Evolutionary conservation across 2,329 filamentous ascomycete genomes (phyloP).

Genomic region (Penicillium vulpinum): DNA sequence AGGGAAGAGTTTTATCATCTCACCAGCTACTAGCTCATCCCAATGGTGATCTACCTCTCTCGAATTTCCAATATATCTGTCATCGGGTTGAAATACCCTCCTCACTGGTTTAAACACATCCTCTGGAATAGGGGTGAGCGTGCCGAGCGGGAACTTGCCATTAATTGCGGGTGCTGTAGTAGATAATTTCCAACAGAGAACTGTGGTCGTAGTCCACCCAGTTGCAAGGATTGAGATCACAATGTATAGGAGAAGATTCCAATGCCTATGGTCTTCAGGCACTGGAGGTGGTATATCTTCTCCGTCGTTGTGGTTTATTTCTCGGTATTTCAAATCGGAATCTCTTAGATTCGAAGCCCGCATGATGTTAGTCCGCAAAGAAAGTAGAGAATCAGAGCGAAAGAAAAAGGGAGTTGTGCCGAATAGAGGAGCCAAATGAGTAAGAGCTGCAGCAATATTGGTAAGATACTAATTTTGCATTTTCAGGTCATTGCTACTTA

Average conservation of each 20-base stretch:
- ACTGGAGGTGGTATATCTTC: not conserved
- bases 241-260: not conserved
- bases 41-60: not conserved
- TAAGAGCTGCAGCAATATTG: too few species aligned
- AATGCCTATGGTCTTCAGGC: not conserved
- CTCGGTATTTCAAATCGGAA: not conserved
- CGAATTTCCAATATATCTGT: not conserved
- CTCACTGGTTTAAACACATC: not conserved
- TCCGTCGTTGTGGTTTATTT: not conserved
- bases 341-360: not conserved
- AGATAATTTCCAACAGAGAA: not conserved
- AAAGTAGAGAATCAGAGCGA: not conserved
- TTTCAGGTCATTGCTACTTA: too few species aligned
- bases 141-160: not conserved
- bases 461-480: too few species aligned
- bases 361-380: not conserved
- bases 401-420: not conserved
- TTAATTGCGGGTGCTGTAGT: not conserved
- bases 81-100: not conserved
- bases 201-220: not conserved
- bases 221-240: not conserved
- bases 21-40: not conserved
- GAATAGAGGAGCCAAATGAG: too few species aligned
- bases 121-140: not conserved
- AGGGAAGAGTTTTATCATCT: not conserved